Percentiles rank a stretch among this genome's conserved stretches.
Conservation (phyloP, 805 yeast species). For the Teunomyces aglyptinius region DNA sequence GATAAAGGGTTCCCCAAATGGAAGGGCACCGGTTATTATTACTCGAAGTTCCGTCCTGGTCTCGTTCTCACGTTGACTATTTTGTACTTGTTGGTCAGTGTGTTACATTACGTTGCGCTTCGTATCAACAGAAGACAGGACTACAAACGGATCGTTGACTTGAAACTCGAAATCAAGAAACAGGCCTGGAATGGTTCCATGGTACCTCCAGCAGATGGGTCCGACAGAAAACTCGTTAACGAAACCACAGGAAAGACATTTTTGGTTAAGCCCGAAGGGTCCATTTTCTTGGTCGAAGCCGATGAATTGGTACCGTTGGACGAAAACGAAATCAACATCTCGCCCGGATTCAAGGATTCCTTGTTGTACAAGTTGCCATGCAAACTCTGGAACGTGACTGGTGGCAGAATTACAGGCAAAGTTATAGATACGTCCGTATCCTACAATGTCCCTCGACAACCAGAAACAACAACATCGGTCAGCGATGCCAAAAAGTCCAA, state of each 20-base stretch:
- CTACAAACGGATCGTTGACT: slow-evolving; percentile 49
- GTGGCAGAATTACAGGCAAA: slow-evolving; percentile 35
- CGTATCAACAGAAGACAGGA: slow-evolving; percentile 56
- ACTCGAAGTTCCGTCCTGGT: slow-evolving; percentile 70
- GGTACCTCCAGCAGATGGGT: slow-evolving; percentile 51
- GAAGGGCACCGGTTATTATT: slow-evolving; percentile 64
- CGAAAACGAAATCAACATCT: slow-evolving; percentile 43
- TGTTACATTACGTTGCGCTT: slow-evolving; percentile 58
- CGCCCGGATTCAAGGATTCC: slow-evolving; percentile 51
- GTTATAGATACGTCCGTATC: slow-evolving; percentile 18
- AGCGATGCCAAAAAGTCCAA: slow-evolving; percentile 20
- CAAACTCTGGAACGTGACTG: slow-evolving; percentile 42
- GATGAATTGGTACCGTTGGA: slow-evolving; percentile 39
- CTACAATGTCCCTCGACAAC: slow-evolving; percentile 17
- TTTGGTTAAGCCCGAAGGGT: slow-evolving; percentile 55
- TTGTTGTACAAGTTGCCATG: slow-evolving; percentile 43
- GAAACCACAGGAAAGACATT: slow-evolving; percentile 50
- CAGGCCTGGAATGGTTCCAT: slow-evolving; percentile 56
- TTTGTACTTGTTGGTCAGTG: slow-evolving; percentile 49
- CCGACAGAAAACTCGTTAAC: slow-evolving; percentile 41
- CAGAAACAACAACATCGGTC: slow-evolving; percentile 23
- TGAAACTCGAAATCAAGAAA: slow-evolving; percentile 50
- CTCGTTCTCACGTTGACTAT: slow-evolving; percentile 49
- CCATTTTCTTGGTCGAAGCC: slow-evolving; percentile 48
- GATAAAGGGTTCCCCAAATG: slow-evolving; percentile 83